Evolutionary conservation across 805 yeast species (phyloP), one percentile per base, ranked within the genome.

Genomic region (Metschnikowia proteae): DNA sequence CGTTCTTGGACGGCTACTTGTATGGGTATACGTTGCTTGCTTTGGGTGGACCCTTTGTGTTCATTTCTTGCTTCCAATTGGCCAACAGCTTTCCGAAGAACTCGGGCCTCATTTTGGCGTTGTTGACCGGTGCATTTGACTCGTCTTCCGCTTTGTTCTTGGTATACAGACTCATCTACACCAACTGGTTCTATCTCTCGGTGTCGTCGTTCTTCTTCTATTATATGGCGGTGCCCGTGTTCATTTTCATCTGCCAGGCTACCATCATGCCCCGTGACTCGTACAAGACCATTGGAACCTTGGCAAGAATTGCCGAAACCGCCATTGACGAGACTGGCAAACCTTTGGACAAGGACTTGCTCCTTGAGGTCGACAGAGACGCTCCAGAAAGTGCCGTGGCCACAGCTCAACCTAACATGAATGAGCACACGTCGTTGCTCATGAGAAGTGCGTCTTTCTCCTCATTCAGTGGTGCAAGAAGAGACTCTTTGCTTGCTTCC

Each of bases 111-210:
- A 75, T 90, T 22, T 68, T 90, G 55, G 96, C 97, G 0, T 66
- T 88, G 13, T 68, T 91, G 44, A 88, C 97, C 0, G 97, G 97
- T n/a, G 90, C 96, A 0, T 90, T 91, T 62, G 97, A 92, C 65
- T 78, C 96, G 0, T 87, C 96, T 1, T 82, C 95, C n/a, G 97
- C 96, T 0, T 76, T 91, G 41, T 91, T 91, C 61, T 72, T 89
- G 57, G 57, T 79, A 8, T 92, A 90, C 70, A 72, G 96, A 57
- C 51, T 89, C 13, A 59, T 78, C 9, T 90, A 86, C 65, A 82
- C 73, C 51, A 64, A 65, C 46, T 50, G 72, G 43, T 46, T 62
- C 11, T 52, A 66, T 31, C 57, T 85, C 25, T 59, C 81, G 0
- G 60, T 89, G 8, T 62, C 72, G 22, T 70, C 63, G 35, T 91